Base-by-base conservation (phyloP, 768 basidiomycete genomes). In the Podaxis sp. region DNA sequence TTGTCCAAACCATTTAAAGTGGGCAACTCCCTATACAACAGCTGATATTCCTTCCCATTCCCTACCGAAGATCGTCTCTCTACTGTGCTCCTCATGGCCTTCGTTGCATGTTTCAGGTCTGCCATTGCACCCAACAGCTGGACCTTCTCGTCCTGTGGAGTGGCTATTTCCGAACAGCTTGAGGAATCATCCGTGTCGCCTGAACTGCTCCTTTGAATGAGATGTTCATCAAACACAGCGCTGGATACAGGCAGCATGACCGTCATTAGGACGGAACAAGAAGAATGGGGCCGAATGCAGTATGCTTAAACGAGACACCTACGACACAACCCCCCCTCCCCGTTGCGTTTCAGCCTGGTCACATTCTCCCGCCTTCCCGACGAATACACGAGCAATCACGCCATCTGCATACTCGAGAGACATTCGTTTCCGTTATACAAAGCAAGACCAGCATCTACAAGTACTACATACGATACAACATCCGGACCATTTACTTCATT, bases 161-260 rank as follows among this genome's bases (percentile, higher is more conserved):
- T 61, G 11, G 51, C 60, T 13, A 61, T 22, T 13, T 41, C 60
- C 1, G 60, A 61, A 33, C 5, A 33, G 33, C 28, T 48, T n/a
- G 41, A 54, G 38, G 60, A 46, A 37, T 46, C 46, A 15, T 61
- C 60, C 4, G 53, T 61, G 17, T 61, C 60, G 7, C 52, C 60
- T 44, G 60, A 61, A 3, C 60, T 52, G 41, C 60, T 54, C 20
- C 60, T 40, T 46, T 54, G 60, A 24, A 61, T 53, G 41, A 61
- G 60, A 40, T 52, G 52, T 54, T 61, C 60, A 40, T 61, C 52
- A 33, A 61, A 55, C 3, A 52, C 54, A 26, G 60, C 44, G 17
- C 60, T 61, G 15, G 60, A 51, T 11, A 22, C 22, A 7, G 28
- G 37, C 22, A 44, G 28, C 52, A 54, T 20, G 26, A 40, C 24